A percentile compares a stretch with the other conserved stretches of the same genome.
Evolutionary conservation across 257 asterid genomes (phyloP).

Genomic region (Primulina huaijiensis): DNA sequence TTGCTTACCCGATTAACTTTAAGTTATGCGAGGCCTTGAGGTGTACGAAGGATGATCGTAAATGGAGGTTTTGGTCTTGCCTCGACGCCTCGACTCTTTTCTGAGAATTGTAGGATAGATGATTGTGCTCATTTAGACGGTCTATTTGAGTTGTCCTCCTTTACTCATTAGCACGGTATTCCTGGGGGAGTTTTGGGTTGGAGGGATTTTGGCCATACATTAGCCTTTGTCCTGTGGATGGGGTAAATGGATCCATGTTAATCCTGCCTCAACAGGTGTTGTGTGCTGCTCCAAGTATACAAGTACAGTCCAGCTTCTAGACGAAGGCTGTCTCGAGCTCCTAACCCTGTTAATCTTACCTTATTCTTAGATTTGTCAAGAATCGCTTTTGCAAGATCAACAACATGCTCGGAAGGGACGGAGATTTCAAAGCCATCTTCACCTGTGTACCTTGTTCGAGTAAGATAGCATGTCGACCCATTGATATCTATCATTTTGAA

Average conservation of each 20-base stretch:
- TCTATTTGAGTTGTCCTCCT: too few species aligned
- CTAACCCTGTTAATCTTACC: constrained; percentile 74
- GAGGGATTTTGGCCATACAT: too few species aligned
- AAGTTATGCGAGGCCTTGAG: too few species aligned
- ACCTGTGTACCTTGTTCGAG: constrained; percentile 98
- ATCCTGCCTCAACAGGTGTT: constrained; percentile 94
- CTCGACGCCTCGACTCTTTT: too few species aligned
- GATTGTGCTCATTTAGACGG: too few species aligned
- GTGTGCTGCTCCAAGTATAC: constrained; percentile 94
- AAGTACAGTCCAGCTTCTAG: constrained; percentile 93
- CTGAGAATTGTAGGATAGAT: too few species aligned
- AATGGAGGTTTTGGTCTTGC: too few species aligned
- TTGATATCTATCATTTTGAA: constrained; percentile 76
- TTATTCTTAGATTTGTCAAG: constrained; percentile 90
- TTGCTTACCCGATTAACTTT: too few species aligned
- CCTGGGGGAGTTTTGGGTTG: too few species aligned
- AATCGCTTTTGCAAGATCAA: constrained; percentile 89
- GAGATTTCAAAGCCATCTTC: constrained; percentile 99
- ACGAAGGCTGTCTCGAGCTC: constrained; percentile 98
- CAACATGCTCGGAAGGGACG: constrained; percentile 86
- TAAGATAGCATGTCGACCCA: constrained; percentile 75
- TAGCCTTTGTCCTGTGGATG: too few species aligned
- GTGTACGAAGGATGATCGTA: too few species aligned
- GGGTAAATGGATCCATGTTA: constrained; percentile 46
- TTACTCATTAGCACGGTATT: too few species aligned